Evolutionary conservation across 2,329 filamentous ascomycete genomes (phyloP), one percentile per base, ranked within the genome.

Genomic region (Aspergillus brunneoviolaceus): DNA sequence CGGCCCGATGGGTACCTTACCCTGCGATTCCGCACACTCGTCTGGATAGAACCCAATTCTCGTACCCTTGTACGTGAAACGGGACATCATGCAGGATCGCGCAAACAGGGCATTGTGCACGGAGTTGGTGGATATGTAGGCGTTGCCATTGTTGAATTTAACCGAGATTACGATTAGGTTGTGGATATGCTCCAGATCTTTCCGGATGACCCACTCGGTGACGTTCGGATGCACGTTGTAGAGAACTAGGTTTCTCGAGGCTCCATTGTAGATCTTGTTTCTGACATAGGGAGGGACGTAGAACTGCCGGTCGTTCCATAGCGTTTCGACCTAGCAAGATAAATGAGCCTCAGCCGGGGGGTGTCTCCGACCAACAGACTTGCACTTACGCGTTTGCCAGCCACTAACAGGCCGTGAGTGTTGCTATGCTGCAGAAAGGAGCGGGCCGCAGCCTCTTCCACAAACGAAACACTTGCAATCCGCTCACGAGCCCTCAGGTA

Each of bases 181-280:
- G 77, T 94, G 87, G 61, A 96, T 94, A 71, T 96, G 91, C 25
- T 92, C 88, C 42, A 95, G 81, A 67, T 96, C 89, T 4, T 87
- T 82, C 11, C 89, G 86, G 63, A 96, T 86, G 16, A 77, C 76
- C 7, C 84, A 77, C 65, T 87, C 87, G 0, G 87, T 91, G 65
- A 90, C 78, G 56, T 78, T 82, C 56, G 77, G 77, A 66, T 80
- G 80, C 65, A 84, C 85, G 10, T 83, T 82, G 59, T 84, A 84
- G 48, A 96, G 83, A 21, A 93, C 77, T 42, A 96, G 74, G 67
- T 94, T 95, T 61, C 91, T 86, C 48, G 86, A 89, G 14, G 89
- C 89, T 14, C 90, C 90, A 51, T 75, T 79, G 45, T 75, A 74
- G 57, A 93, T 82, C 70, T 89, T 90, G 72, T 83, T 80, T 23